A percentile compares a stretch with the other conserved stretches of the same genome.
phyloP scores from a whole-genome alignment of 2,329 filamentous ascomycete genomes.

The Alternaria consortialis region DNA sequence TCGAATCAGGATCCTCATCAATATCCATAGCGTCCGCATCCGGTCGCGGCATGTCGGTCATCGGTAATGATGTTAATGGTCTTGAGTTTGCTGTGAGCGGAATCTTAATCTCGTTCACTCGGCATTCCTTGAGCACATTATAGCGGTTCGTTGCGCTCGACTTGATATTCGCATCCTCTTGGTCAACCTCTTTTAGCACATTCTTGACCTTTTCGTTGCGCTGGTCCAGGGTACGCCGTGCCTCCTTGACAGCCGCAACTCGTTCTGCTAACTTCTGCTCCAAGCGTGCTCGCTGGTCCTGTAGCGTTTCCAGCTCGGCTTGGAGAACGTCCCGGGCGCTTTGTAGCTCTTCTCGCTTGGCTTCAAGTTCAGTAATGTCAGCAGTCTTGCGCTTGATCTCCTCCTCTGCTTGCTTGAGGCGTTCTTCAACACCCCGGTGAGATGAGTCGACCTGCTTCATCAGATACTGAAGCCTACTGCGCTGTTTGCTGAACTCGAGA shows the following conservation, averaged over 20 bases:
- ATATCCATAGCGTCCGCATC: constrained; percentile 94
- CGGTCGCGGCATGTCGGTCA: constrained; percentile 76
- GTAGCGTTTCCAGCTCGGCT: constrained; percentile 79
- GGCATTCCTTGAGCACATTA: constrained; percentile 83
- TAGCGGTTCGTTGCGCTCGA: constrained; percentile 86
- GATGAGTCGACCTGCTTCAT: constrained; percentile 74
- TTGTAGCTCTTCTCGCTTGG: constrained; percentile 78
- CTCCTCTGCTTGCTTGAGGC: constrained; percentile 74
- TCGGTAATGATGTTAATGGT: constrained; percentile 80
- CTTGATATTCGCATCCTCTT: constrained; percentile 85
- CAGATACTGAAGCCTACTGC: constrained; percentile 67
- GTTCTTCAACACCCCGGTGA: constrained; percentile 72
- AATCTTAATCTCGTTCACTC: constrained; percentile 90
- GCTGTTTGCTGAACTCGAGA: constrained; percentile 84
- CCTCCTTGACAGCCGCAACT: constrained; percentile 78
- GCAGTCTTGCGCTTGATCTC: constrained; percentile 72
- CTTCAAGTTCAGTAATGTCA: constrained; percentile 70
- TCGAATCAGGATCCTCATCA: constrained; percentile 69
- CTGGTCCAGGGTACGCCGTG: constrained; percentile 81
- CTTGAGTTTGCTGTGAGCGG: constrained; percentile 77
- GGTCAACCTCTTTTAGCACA: constrained; percentile 76
- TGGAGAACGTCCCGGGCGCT: constrained; percentile 75
- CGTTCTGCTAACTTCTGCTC: constrained; percentile 74
- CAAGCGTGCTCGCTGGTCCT: constrained; percentile 74
- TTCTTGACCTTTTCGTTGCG: constrained; percentile 84